Evolutionary conservation across 306 rosid genomes (phyloP), one percentile per base, ranked within the genome.

Genomic region (Medicago lupulina): DNA sequence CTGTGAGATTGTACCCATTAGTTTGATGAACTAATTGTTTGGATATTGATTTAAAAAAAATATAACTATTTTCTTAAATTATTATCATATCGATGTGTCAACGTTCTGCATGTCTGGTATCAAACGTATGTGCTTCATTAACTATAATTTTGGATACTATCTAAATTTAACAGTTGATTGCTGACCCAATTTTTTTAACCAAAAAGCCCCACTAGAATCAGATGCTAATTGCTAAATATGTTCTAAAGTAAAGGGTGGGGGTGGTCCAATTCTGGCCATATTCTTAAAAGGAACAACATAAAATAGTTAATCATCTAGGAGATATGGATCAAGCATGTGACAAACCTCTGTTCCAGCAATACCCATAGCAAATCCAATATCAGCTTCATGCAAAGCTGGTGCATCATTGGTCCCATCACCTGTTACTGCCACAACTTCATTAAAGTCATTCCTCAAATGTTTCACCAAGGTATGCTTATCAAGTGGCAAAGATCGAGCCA

Each of bases 331-430:
- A 15, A 31, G 44, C 12, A 9, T 43, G 72, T 54, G 58, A 76
- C 89, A 69, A 80, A 95, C 97, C 97, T 95, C 99, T n/a, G 97
- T 95, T 70, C 98, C 98, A 15, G 93, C 94, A 67, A 90, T 89
- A 43, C 98, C 97, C 97, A 92, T 95, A 28, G 97, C 95, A 34
- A 95, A 90, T 79, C 97, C 99, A 76, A 92, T 90, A 77, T 95
- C 97, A 11, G 97, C 93, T 85, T 95, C 97, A 31, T 87, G 97
- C 86, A 95, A 82, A 7, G 96, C 97, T 8, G 96, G 97, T 67
- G 99, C 97, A 73, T 95, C 99, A 53, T 95, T 95, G 55, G 98
- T 92, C 36, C 98, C 96, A 76, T 92, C 98, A 60, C 97, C 96
- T 7, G 97, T 95, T 60, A 92, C 97, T 38, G 97, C 98, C 76